Evolutionary conservation across 176 grass and related monocot genomes (phyloP).

Genomic region (Rhipidocladum racemiflorum): DNA sequence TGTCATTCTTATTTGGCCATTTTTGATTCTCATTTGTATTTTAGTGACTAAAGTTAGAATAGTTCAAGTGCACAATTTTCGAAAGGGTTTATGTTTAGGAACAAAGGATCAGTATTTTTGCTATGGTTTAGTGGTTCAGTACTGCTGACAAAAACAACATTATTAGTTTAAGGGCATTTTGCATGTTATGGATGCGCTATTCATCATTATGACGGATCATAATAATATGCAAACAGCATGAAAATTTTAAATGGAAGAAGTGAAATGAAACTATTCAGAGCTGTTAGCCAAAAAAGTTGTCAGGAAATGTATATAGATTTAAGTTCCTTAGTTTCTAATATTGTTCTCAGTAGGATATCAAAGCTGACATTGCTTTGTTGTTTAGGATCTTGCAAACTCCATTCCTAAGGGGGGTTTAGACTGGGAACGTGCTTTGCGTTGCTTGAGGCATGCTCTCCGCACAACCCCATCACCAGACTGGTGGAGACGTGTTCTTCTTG

Average conservation of each 20-base stretch:
- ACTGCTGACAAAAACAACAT: constrained; percentile 1
- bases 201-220: not conserved
- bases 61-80: not conserved
- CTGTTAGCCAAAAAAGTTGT: constrained; percentile 24
- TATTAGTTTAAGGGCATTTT: constrained; percentile 16
- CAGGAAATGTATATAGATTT: not conserved
- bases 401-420: constrained; percentile 90
- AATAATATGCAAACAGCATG: constrained; percentile 5
- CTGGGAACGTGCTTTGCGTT: constrained; percentile 94
- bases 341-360: not conserved
- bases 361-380: constrained; percentile 29
- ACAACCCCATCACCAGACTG: constrained; percentile 97
- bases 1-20: not conserved
- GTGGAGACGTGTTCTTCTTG: constrained; percentile 96
- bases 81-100: not conserved
- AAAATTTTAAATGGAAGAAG: constrained; percentile 5
- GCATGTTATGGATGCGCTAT: not conserved
- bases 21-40: not conserved
- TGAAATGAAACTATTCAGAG: constrained; percentile 1
- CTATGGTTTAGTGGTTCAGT: not conserved
- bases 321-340: not conserved
- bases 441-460: constrained; percentile 88
- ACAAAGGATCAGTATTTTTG: not conserved
- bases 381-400: constrained; percentile 88
- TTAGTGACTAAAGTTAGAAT: constrained; percentile 11